Conservation (phyloP, 306 rosid genomes). For the Acmispon strigosus region DNA sequence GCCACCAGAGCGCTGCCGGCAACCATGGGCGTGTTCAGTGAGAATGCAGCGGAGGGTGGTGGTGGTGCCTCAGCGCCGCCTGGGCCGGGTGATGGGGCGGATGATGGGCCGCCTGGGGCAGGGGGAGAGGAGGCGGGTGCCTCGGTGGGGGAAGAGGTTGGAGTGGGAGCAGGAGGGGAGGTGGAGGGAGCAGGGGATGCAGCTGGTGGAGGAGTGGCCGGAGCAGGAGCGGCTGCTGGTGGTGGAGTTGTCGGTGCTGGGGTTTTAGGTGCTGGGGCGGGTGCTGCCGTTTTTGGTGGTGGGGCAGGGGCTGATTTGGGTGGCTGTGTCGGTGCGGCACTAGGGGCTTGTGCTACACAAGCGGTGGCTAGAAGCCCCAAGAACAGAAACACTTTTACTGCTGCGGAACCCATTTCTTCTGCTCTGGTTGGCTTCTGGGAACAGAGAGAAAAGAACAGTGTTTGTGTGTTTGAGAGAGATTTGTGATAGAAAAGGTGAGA, state of each 20-base stretch:
- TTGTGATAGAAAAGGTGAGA: background rate
- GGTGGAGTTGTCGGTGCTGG: slow-evolving; percentile 4
- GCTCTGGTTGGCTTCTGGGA: background rate
- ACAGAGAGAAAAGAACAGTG: background rate
- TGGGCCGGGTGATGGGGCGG: background rate
- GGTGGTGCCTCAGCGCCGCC: background rate
- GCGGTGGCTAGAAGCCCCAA: slow-evolving; percentile 59
- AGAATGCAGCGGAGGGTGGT: slow-evolving; percentile 34
- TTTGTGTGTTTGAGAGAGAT: background rate
- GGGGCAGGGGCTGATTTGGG: slow-evolving; percentile 30
- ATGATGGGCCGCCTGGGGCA: background rate
- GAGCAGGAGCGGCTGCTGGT: slow-evolving; percentile 12
- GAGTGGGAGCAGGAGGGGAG: slow-evolving; percentile 9
- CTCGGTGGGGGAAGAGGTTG: slow-evolving; percentile 1
- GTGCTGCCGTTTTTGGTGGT: slow-evolving; percentile 19
- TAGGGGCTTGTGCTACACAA: slow-evolving; percentile 72
- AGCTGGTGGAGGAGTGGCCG: slow-evolving; percentile 10
- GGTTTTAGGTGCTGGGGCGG: slow-evolving; percentile 10
- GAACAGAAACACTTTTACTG: slow-evolving; percentile 41
- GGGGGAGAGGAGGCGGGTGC: background rate
- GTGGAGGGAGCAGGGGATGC: slow-evolving; percentile 27
- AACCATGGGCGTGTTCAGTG: slow-evolving; percentile 34
- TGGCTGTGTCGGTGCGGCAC: slow-evolving; percentile 38
- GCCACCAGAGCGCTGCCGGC: slow-evolving; percentile 64
- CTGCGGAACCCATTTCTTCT: slow-evolving; percentile 36